Evolutionary conservation across 495 filamentous ascomycete species (phyloP).

Genomic region (Lasiosphaeria miniovina): DNA sequence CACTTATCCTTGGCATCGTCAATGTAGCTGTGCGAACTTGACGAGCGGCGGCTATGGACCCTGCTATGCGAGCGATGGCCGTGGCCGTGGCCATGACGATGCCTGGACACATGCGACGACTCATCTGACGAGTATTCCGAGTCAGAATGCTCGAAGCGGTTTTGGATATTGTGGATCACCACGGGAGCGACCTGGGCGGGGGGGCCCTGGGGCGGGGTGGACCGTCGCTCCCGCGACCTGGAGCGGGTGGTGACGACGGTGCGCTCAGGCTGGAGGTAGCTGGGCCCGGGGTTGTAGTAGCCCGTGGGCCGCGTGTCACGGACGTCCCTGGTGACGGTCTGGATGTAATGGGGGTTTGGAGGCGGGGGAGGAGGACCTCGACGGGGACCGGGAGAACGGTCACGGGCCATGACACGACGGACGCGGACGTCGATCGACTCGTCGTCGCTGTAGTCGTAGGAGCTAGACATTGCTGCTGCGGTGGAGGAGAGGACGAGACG

Average conservation of each 20-base stretch:
- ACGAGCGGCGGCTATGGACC: constrained; percentile 22
- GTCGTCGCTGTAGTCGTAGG: constrained; percentile 28
- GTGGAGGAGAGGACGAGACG: too few species aligned
- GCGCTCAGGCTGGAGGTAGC: constrained; percentile 34
- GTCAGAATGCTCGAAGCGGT: constrained; percentile 36
- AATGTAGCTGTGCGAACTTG: constrained; percentile 29
- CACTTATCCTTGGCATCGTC: constrained; percentile 25
- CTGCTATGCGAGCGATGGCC: constrained; percentile 24
- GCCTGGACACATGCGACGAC: constrained; percentile 14
- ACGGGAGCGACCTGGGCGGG: constrained; percentile 36
- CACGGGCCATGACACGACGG: constrained; percentile 28
- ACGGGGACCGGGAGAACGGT: constrained; percentile 19
- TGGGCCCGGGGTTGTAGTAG: constrained; percentile 28
- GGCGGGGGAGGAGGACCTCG: constrained; percentile 27
- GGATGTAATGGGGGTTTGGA: constrained; percentile 38
- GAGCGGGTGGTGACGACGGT: constrained; percentile 37
- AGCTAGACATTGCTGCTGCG: constrained; percentile 15
- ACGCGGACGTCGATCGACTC: constrained; percentile 45
- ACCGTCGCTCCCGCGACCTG: constrained; percentile 41
- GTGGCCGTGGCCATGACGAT: constrained; percentile 20
- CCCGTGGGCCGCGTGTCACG: constrained; percentile 30
- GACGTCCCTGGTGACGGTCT: constrained; percentile 26
- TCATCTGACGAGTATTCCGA: constrained; percentile 37
- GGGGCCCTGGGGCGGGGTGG: constrained; percentile 29
- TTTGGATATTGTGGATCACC: constrained; percentile 56